These are phyloP conservation scores for Globisporangium polare DNA, from an alignment of 352 stramenopile genomes.

Conservation along the genomic window DNA sequence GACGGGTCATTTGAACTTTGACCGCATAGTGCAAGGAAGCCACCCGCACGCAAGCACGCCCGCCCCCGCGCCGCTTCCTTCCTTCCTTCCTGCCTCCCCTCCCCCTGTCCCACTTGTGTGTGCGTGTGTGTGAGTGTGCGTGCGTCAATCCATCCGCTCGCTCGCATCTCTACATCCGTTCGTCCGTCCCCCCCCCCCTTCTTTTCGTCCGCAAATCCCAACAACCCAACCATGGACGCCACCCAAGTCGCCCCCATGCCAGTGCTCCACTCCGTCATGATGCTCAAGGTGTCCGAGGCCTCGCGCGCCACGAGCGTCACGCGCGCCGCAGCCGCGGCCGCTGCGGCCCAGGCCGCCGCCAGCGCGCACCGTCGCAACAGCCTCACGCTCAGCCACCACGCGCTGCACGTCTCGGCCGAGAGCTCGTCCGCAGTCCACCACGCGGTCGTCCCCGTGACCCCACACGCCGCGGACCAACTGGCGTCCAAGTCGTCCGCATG, in stretches of 20 bases:
- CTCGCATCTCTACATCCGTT: conserved; percentile 7
- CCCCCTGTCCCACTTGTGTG: conserved; percentile 9
- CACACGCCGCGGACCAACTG: conserved; percentile 23
- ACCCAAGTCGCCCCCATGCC: conserved; percentile 22
- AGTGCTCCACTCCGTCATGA: conserved; percentile 20
- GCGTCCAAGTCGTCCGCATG: neutral
- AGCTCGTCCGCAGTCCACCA: conserved; percentile 15
- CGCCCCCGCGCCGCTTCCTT: neutral
- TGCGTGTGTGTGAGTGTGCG: conserved; percentile 12
- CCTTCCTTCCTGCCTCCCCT: neutral
- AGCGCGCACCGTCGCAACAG: conserved; percentile 28
- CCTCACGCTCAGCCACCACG: conserved; percentile 42
- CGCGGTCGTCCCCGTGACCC: conserved; percentile 36
- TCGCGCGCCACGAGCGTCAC: conserved; percentile 19
- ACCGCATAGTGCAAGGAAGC: conserved; percentile 40
- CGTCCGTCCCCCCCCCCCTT: neutral
- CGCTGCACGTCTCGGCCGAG: conserved; percentile 15
- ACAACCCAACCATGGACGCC: conserved; percentile 29
- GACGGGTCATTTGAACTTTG: conserved; percentile 69
- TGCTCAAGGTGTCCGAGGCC: conserved; percentile 18
- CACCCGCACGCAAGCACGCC: conserved; percentile 12
- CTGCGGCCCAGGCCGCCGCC: conserved; percentile 20
- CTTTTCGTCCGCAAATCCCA: neutral
- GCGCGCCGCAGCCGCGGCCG: conserved; percentile 10
- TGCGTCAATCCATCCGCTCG: conserved; percentile 10